phyloP scores from a whole-genome alignment of 2,329 filamentous ascomycete species.

The Rutstroemia sp. region DNA sequence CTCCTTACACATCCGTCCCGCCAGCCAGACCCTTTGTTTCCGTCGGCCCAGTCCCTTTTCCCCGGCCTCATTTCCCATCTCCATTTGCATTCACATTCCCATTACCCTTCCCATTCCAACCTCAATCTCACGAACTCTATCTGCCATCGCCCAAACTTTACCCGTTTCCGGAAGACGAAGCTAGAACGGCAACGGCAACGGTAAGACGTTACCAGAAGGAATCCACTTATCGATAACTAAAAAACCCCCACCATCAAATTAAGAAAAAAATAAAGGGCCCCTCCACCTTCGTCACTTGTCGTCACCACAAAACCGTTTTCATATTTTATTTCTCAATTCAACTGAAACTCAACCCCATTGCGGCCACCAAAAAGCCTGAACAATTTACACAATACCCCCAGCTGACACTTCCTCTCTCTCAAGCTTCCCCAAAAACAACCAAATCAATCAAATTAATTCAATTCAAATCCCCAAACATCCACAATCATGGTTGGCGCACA shows the following conservation, averaged over 20 bases:
- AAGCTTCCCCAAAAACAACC: neutral
- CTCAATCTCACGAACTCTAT: no score
- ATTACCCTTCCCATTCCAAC: no score
- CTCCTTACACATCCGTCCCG: no score
- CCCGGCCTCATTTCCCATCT: no score
- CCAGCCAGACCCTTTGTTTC: no score
- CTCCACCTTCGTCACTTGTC: neutral
- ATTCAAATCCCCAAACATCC: neutral
- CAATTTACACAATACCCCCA: neutral
- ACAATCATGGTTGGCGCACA: conserved; percentile 23
- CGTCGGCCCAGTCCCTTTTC: no score
- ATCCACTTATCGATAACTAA: neutral
- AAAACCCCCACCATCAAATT: neutral
- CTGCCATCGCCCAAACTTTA: neutral
- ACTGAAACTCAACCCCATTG: neutral
- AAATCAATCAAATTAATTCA: neutral
- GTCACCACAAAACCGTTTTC: neutral
- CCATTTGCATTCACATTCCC: no score
- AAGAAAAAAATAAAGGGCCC: neutral
- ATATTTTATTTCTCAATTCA: neutral
- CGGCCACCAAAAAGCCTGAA: neutral
- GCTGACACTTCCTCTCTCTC: neutral
- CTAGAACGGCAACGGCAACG: no score
- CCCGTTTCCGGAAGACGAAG: no score
- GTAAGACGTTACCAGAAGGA: neutral